Evolutionary conservation across 192 early-diverging fungal genomes (phyloP), one percentile per base, ranked within the genome.

Genomic region (Rhizophagus sp.): DNA sequence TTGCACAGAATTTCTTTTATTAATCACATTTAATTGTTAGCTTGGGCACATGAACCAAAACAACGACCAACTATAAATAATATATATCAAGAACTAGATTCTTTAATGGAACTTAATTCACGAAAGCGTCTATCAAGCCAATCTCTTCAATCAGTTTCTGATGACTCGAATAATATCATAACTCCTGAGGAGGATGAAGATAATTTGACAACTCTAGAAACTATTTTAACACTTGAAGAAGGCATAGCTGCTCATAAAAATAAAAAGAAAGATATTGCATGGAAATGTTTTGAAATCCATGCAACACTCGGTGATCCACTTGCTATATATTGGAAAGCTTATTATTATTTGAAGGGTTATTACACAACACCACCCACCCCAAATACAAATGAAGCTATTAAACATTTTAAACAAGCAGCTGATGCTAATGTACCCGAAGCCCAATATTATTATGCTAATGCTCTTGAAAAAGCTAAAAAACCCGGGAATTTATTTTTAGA

Each of bases 321-420:
- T 19, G 74, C 74, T 13, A 75, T 75, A 62, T 75, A 75, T 61
- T 75, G 74, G 74, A 25, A 75, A 62, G 74, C 44, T 10, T 75
- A 61, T 27, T 75, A 75, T 62, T 61, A 52, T 52, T 75, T 22
- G 52, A 25, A 75, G 47, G 74, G 74, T 25, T 75, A 61, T 33
- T 5, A 19, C n/a, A 33, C 2, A 3, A 12, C 11, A 61, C 25
- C 50, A 41, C 6, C 3, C 39, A 41, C 6, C 8, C 39, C 5
- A 41, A 15, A 75, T 61, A 34, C 3, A 13, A 33, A 62, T 15
- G 25, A 50, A 61, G 74, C 73, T 9, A 25, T 49, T 52, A 10
- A 30, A 24, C 52, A 49, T 19, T 75, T 62, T 49, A 75, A 75
- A 33, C 0, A 62, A 62, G 44, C 73, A 19, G 73, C 73, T 25